These are phyloP conservation scores for Pythium phragmiticola DNA, from an alignment of 352 stramenopile genomes.

Conservation along the genomic window DNA sequence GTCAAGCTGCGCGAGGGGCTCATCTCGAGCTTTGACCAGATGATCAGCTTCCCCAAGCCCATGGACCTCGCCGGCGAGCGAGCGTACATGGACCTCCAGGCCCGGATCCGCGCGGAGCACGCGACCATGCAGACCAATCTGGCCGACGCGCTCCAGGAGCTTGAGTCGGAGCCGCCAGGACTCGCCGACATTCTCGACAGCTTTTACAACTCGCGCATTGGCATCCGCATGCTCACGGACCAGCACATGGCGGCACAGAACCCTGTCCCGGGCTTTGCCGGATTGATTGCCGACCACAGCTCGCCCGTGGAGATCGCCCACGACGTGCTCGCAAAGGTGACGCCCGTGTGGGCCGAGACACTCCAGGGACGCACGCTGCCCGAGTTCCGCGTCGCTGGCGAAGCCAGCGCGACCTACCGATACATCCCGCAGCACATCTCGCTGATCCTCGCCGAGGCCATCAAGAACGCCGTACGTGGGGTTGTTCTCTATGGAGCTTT, in stretches of 20 bases:
- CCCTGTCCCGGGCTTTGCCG: conserved; percentile 49
- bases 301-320: conserved; percentile 68
- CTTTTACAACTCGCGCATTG: conserved; percentile 85
- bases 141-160: conserved; percentile 51
- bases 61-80: conserved; percentile 54
- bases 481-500: neutral
- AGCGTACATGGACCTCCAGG: conserved; percentile 62
- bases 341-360: conserved; percentile 53
- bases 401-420: conserved; percentile 59
- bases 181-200: conserved; percentile 66
- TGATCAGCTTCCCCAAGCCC: conserved; percentile 53
- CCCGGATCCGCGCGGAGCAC: conserved; percentile 55
- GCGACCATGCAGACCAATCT: conserved; percentile 75
- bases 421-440: conserved; percentile 84
- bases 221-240: conserved; percentile 82
- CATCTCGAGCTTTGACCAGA: conserved; percentile 70
- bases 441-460: conserved; percentile 76
- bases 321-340: conserved; percentile 53
- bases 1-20: conserved; percentile 61
- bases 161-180: conserved; percentile 54
- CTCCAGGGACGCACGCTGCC: conserved; percentile 48
- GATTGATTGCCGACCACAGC: conserved; percentile 63
- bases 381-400: conserved; percentile 53
- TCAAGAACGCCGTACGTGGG: conserved; percentile 68
- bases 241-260: conserved; percentile 72